Evolutionary conservation across 2,329 filamentous ascomycete genomes (phyloP).

Genomic region (Apiospora koreana): DNA sequence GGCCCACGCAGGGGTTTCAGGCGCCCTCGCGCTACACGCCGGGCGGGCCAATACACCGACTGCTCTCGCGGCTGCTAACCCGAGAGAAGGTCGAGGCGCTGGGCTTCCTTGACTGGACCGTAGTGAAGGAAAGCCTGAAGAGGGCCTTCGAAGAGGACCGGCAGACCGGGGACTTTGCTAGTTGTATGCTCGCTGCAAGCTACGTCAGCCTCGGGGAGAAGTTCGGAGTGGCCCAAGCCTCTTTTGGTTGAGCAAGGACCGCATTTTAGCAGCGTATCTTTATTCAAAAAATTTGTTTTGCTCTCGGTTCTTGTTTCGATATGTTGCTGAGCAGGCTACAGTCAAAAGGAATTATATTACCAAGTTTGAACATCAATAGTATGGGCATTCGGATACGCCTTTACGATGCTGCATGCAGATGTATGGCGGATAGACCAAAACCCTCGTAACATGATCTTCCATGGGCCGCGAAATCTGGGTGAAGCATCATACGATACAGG

Average conservation of each 20-base stretch:
- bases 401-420: no score
- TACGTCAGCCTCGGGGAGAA: conserved; percentile 45
- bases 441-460: no score
- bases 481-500: no score
- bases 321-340: no score
- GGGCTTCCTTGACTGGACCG: conserved; percentile 41
- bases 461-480: no score
- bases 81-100: conserved; percentile 37
- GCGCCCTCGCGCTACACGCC: conserved; percentile 41
- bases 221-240: conserved; percentile 37
- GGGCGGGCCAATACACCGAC: conserved; percentile 43
- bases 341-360: no score
- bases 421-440: no score
- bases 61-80: conserved; percentile 34
- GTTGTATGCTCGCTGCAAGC: conserved; percentile 38
- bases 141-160: conserved; percentile 38
- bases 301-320: no score
- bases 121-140: conserved; percentile 23
- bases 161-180: conserved; percentile 35
- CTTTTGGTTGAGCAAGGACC: neutral
- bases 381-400: no score
- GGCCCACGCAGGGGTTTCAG: conserved; percentile 49
- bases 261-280: no score
- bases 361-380: no score
- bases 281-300: no score